Evolutionary conservation across 495 filamentous ascomycete species (phyloP).

Genomic region (Usnea hakonensis): DNA sequence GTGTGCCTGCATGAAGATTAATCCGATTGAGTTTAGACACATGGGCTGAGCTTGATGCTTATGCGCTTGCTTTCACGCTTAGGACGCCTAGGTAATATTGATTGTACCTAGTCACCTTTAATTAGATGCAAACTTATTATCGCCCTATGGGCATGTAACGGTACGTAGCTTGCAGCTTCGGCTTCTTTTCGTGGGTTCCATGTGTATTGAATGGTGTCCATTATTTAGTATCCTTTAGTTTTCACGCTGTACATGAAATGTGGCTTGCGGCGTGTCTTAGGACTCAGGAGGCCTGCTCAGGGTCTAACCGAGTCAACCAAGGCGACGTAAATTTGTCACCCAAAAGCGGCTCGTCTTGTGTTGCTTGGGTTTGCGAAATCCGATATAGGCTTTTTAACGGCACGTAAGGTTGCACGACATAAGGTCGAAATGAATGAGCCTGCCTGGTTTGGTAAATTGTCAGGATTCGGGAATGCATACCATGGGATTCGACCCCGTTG

Average conservation of each 20-base stretch:
- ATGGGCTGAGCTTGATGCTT: conserved; percentile 13
- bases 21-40: conserved; percentile 4
- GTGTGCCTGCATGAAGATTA: conserved; percentile 9
- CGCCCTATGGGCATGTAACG: background rate
- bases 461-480: background rate
- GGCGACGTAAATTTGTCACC: background rate
- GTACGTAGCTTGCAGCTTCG: background rate
- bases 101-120: too few species aligned
- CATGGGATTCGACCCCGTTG: background rate
- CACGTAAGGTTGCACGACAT: background rate
- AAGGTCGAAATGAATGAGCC: background rate
- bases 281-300: background rate
- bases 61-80: conserved; percentile 10
- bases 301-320: background rate
- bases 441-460: background rate
- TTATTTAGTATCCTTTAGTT: background rate
- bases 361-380: background rate
- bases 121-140: too few species aligned
- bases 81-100: too few species aligned
- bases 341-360: background rate
- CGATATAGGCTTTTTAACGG: background rate
- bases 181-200: background rate
- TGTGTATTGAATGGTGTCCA: background rate
- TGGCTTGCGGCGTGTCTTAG: background rate
- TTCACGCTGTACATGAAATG: background rate